Evolutionary conservation across 2,329 filamentous ascomycete genomes (phyloP), one percentile per base, ranked within the genome.

Genomic region (Nemania serpens): DNA sequence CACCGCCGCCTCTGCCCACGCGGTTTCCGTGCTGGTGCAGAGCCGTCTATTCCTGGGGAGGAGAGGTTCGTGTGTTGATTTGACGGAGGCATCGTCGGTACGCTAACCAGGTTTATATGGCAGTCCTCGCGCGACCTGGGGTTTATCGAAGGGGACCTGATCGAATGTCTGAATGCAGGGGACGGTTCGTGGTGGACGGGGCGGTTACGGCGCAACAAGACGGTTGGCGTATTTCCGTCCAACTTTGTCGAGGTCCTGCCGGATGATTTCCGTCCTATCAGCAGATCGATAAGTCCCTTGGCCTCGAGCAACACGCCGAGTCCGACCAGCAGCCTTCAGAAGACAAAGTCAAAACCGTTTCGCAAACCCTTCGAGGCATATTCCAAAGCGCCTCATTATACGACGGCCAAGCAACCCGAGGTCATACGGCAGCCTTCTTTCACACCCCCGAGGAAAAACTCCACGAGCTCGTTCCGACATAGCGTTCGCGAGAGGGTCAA

Each of bases 141-240:
- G 15, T 99, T 99, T 77, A 90, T 99, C 69, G 95, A 99, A 77
- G 95, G 95, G 66, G 95, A 99, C 77, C 78, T 99, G 68, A 99
- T 99, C 75, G 95, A 99, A 84, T 97, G 94, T 73, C 83, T 99
- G 55, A 99, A 99, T 75, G 95, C 95, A 18, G 95, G 95, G 65
- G 95, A 99, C 78, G 95, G 95, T 54, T 93, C 91, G 48, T 99
- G 95, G 95, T 99, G 95, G 95, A 97, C 93, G 78, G 95, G 95
- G 49, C 87, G 94, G 65, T 79, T 99, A 73, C 91, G 89, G 73
- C 87, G 95, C 69, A 95, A 99, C 77, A 89, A 91, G 75, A 88
- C 94, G 71, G 89, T 97, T 70, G 95, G 95, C 55, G 82, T 95
- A 18, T 99, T 99, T 72, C 95, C 95, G 0, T 97, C 93, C 71